Evolutionary conservation across 345 rosid species (phyloP).

Genomic region (Odontarrhena argentea): DNA sequence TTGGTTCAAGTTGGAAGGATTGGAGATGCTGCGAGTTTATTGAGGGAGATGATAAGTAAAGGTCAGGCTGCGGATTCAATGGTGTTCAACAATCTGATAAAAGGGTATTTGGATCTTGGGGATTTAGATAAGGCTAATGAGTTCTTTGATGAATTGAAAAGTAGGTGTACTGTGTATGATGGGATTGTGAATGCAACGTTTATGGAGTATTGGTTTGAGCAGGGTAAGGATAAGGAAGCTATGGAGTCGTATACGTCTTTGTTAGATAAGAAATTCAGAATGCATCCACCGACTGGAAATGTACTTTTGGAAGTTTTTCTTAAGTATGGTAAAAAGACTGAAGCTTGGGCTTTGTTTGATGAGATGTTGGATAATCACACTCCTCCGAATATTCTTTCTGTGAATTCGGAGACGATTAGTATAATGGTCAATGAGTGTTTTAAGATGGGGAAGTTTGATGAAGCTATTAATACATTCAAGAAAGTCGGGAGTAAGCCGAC

Average conservation of each 20-base stretch:
- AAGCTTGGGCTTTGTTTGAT: slow-evolving; percentile 73
- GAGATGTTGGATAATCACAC: slow-evolving; percentile 90
- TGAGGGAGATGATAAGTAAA: slow-evolving; percentile 84
- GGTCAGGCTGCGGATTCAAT: slow-evolving; percentile 95
- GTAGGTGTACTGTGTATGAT: slow-evolving; percentile 81
- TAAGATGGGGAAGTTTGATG: slow-evolving; percentile 62
- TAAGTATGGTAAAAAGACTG: slow-evolving; percentile 63
- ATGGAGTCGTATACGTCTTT: slow-evolving; percentile 78
- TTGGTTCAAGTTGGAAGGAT: slow-evolving; percentile 76
- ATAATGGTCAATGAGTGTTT: slow-evolving; percentile 94
- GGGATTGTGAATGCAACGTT: slow-evolving; percentile 82
- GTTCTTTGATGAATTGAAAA: slow-evolving; percentile 81
- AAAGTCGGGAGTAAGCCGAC: slow-evolving; percentile 68
- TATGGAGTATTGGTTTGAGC: slow-evolving; percentile 96
- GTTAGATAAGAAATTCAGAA: slow-evolving; percentile 73
- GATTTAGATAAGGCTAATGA: slow-evolving; percentile 84
- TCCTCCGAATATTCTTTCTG: slow-evolving; percentile 74
- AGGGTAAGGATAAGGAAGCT: slow-evolving; percentile 81
- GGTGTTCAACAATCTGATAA: slow-evolving; percentile 78
- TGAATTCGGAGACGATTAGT: slow-evolving; percentile 83
- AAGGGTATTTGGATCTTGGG: slow-evolving; percentile 73
- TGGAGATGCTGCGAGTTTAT: slow-evolving; percentile 72
- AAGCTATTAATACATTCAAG: slow-evolving; percentile 67
- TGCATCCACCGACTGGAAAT: slow-evolving; percentile 87
- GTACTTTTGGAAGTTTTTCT: slow-evolving; percentile 77